Conservation (phyloP, 441 rosid species). For the Adansonia gregorii region DNA sequence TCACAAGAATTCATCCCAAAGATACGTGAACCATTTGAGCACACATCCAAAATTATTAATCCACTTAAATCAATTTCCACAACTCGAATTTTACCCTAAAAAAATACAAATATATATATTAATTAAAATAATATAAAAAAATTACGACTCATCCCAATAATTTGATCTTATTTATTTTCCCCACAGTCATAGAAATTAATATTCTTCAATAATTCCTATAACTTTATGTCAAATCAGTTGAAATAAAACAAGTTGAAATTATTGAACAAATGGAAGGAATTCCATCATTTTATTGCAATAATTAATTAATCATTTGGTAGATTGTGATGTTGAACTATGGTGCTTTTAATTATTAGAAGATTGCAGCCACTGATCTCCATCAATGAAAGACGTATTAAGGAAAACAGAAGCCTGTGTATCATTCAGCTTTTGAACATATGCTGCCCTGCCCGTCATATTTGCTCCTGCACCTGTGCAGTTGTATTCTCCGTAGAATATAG, state of each 20-base stretch:
- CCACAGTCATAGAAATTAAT: neutral
- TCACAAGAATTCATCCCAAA: no score
- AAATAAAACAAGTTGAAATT: neutral
- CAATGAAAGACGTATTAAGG: slow-evolving; percentile 57
- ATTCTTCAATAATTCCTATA: no score
- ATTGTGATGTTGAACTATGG: neutral
- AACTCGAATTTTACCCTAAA: neutral
- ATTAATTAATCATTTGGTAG: neutral
- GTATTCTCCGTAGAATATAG: slow-evolving; percentile 72
- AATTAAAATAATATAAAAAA: neutral
- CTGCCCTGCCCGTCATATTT: slow-evolving; percentile 50
- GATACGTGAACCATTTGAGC: no score
- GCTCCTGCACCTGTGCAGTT: slow-evolving; percentile 80
- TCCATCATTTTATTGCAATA: neutral
- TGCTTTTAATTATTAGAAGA: slow-evolving; percentile 20
- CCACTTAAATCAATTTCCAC: neutral
- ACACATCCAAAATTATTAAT: no score
- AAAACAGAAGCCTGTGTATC: slow-evolving; percentile 64
- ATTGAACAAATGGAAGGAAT: neutral
- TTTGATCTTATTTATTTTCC: neutral
- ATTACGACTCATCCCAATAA: neutral
- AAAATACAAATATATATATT: no score
- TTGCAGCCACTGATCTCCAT: slow-evolving; percentile 81
- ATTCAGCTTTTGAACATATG: slow-evolving; percentile 69
- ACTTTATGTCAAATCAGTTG: neutral